Evolutionary conservation across 192 early-diverging fungal genomes (phyloP), one percentile per base, ranked within the genome.

Genomic region (Backusella sp.): DNA sequence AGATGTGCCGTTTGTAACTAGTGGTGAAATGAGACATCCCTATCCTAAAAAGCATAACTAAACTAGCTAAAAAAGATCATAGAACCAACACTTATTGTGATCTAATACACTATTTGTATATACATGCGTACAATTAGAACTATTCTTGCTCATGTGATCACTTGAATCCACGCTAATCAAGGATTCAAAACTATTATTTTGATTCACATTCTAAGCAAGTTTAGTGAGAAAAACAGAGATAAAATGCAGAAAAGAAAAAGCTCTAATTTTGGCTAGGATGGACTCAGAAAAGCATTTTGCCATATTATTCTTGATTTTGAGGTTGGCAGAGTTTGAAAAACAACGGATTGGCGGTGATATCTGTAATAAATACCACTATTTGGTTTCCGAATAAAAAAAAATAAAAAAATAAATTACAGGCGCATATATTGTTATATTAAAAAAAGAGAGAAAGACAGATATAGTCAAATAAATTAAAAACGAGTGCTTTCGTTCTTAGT

Each of bases 291-390:
- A 62, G 53, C 21, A 19, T 56, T 23, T 56, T n/a, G 53, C 21
- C 19, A 56, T 39, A 39, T n/a, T 62, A 62, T 62, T 62, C 23
- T 62, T 62, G 21, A 3, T 28, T 62, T 11, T 23, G 26, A 62
- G 56, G 26, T 11, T 62, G 56, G 56, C 56, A 62, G 56, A 62
- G 56, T 62, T 62, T 62, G 56, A 62, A 62, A 62, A 62, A 62
- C 56, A 62, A 62, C 56, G 56, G 56, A 23, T 62, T 11, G 21
- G 56, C 56, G 56, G 56, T 59, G 56, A 59, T 59, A 59, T 59
- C 56, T 59, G 56, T 23, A 59, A 59, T 59, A 59, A 14, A 28
- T 59, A 59, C 46, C 46, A 49, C 23, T 59, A 59, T 59, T 59
- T 59, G 56, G 56, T 59, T 59, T 59, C 56, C 56, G 56, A 59